These are phyloP conservation scores for Moesziomyces sp. DNA, from an alignment of 1,284 basidiomycete species.

Conservation along the genomic window DNA sequence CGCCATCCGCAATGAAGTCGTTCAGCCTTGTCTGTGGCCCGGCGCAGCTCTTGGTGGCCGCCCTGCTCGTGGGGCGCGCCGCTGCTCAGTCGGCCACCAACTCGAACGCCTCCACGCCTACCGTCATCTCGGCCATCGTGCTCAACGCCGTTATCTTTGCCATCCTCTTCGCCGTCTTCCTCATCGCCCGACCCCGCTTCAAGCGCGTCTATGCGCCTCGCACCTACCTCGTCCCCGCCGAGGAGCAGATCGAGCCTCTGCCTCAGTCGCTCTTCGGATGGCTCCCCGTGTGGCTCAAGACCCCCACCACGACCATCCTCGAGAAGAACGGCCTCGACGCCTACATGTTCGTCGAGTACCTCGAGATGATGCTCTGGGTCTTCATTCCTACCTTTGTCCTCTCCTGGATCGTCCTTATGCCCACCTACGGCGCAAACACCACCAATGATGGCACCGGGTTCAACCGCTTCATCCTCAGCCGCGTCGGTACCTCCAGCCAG, in stretches of 20 bases:
- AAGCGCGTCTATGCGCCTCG: conserved; percentile 69
- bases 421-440: conserved; percentile 71
- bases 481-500: conserved; percentile 67
- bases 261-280: conserved; percentile 67
- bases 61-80: conserved; percentile 31
- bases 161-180: conserved; percentile 65
- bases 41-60: conserved; percentile 29
- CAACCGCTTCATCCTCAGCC: conserved; percentile 83
- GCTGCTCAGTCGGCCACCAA: conserved; percentile 26
- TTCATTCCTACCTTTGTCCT: conserved; percentile 77
- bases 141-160: conserved; percentile 63
- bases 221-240: conserved; percentile 62
- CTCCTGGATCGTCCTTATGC: conserved; percentile 72
- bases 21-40: conserved; percentile 35
- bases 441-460: conserved; percentile 73
- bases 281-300: conserved; percentile 67
- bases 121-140: conserved; percentile 64
- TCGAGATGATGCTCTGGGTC: conserved; percentile 80
- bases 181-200: conserved; percentile 68
- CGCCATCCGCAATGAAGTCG: conserved; percentile 39
- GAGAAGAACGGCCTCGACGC: conserved; percentile 86
- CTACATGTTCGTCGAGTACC: conserved; percentile 90
- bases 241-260: conserved; percentile 66
- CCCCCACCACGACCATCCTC: conserved; percentile 63
- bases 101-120: conserved; percentile 53